Evolutionary conservation across 306 rosid genomes (phyloP), one percentile per base, ranked within the genome.

Genomic region (Prunus mume): DNA sequence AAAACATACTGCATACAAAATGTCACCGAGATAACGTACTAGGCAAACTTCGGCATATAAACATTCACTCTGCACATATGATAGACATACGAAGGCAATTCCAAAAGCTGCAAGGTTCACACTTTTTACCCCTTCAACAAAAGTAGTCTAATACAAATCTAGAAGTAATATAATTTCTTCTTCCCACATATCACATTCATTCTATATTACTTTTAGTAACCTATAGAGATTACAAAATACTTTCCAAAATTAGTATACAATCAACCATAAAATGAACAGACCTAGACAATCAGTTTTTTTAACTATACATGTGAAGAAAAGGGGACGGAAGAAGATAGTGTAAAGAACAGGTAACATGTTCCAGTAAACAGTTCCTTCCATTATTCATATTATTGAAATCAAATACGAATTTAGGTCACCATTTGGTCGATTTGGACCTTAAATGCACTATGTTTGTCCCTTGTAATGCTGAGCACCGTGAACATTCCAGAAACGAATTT

Each of bases 241-340:
- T 65, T 32, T 34, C 69, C 47, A 18, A 64, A 64, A 64, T 64
- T 56, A 65, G 9, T 65, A 51, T n/a, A n/a, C n/a, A 65, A 34
- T 65, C 47, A 8, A 34, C 30, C 2, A 25, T 25, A 13, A 60
- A 60, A 62, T 62, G 67, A 64, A 34, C 47, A 64, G 25, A 34
- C 46, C 46, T 19, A 64, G 49, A 20, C 25, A 18, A 34, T 64
- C 9, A 19, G 22, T n/a, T 3, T 15, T 64, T 34, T 30, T 32
- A 64, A 64, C 13, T 17, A 61, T 5, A 24, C n/a, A 3, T 22
- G 2, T 14, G 66, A 62, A 62, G 41, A 62, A 27, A 15, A 3
- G 17, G 10, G 28, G 43, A 15, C 18, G 0, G 24, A 24, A 22
- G 43, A 63, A 63, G 43, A 62, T 62, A 22, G 22, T 58, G 34